A percentile compares a stretch with the other conserved stretches of the same genome.
phyloP scores from a whole-genome alignment of 306 rosid species.

The Lagenaria siceraria region DNA sequence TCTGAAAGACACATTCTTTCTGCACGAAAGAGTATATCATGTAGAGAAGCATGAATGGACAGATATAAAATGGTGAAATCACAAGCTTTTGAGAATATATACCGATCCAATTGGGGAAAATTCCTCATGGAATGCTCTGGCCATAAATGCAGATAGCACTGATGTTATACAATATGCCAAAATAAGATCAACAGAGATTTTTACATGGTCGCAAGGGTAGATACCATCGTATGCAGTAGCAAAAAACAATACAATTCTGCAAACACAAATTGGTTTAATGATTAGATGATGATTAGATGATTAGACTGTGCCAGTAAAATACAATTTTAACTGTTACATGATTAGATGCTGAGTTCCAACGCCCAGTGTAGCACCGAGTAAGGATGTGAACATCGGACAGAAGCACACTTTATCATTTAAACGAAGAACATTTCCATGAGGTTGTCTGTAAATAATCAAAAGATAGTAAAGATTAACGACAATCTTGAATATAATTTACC shows the following conservation, averaged over 20 bases:
- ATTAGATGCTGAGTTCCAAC: conserved; percentile 14
- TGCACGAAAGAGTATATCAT: background rate
- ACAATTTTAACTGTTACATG: conserved; percentile 5
- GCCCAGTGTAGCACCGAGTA: conserved; percentile 10
- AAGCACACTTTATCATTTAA: background rate
- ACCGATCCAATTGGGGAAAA: conserved; percentile 5
- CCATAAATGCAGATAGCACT: background rate
- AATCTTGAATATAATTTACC: background rate
- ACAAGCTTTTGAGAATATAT: background rate
- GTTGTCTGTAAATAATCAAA: background rate
- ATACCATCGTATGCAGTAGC: background rate
- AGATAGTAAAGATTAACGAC: background rate
- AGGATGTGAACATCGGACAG: conserved; percentile 7
- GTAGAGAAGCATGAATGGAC: background rate
- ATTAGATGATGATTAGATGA: background rate
- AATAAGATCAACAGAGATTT: background rate
- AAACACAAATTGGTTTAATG: background rate
- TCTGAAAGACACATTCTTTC: conserved; percentile 17
- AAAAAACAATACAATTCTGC: background rate
- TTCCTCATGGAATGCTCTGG: conserved; percentile 8
- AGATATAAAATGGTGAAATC: background rate
- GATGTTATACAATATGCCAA: background rate
- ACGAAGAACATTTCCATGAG: background rate
- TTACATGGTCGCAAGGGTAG: conserved; percentile 7
- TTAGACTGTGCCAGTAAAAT: background rate